These are phyloP conservation scores for Halophytophthora batemanensis DNA, from an alignment of 352 stramenopile species.

Conservation along the genomic window DNA sequence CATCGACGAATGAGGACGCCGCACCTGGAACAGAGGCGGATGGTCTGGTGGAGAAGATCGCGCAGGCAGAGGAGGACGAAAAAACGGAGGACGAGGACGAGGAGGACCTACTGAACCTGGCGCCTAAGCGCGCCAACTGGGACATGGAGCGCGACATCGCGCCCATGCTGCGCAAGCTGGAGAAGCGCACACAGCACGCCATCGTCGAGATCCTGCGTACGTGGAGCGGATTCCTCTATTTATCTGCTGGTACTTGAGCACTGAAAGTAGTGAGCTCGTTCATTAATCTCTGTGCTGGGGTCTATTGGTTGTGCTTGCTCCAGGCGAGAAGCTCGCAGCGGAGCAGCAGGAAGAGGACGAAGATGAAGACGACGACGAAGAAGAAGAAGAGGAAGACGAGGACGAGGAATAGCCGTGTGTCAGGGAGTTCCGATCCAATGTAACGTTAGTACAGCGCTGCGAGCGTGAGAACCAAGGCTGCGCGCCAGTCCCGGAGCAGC, in stretches of 20 bases:
- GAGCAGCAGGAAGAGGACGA: slow-evolving; percentile 61
- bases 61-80: slow-evolving; percentile 16
- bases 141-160: slow-evolving; percentile 86
- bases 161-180: slow-evolving; percentile 84
- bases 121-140: slow-evolving; percentile 84
- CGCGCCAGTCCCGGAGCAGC: too few relatives aligned
- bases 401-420: slow-evolving; percentile 23
- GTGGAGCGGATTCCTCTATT: too few relatives aligned
- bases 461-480: too few relatives aligned
- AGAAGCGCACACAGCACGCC: slow-evolving; percentile 79
- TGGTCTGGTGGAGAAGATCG: slow-evolving; percentile 23
- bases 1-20: slow-evolving; percentile 1
- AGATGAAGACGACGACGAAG: slow-evolving; percentile 53
- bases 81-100: slow-evolving; percentile 48
- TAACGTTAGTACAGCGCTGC: slow-evolving; percentile 2
- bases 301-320: neutral
- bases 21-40: slow-evolving; percentile 1
- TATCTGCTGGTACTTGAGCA: neutral
- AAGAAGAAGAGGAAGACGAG: slow-evolving; percentile 41
- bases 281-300: neutral
- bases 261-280: neutral
- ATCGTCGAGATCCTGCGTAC: slow-evolving; percentile 86
- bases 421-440: slow-evolving; percentile 19
- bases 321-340: slow-evolving; percentile 79
- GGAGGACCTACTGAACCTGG: slow-evolving; percentile 67